These are phyloP conservation scores for Micractinium conductrix DNA, from an alignment of 139 green algal genomes.

Conservation along the genomic window DNA sequence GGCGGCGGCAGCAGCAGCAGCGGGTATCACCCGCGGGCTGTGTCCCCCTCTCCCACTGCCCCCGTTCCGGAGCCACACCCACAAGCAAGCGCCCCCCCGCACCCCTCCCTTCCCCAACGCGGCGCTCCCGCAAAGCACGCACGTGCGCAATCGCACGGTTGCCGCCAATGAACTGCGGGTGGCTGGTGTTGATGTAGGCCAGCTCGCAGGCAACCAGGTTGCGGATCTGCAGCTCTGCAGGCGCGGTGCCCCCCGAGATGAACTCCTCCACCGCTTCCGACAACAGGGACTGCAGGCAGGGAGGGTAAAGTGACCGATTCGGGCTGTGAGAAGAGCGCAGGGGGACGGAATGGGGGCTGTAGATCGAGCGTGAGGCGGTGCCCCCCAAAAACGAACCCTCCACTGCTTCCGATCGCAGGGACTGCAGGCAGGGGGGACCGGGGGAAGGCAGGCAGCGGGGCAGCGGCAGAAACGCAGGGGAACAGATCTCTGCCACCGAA, in stretches of 20 bases:
- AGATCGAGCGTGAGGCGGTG: no score
- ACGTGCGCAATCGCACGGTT: conserved; percentile 73
- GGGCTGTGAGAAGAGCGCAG: background rate
- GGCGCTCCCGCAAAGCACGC: no score
- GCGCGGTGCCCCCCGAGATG: conserved; percentile 69
- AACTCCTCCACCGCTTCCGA: conserved; percentile 76
- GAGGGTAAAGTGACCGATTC: background rate
- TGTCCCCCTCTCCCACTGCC: no score
- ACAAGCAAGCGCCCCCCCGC: no score
- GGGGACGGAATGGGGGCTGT: background rate
- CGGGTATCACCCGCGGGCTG: no score
- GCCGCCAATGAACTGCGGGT: conserved; percentile 91
- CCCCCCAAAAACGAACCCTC: no score
- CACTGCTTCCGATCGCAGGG: no score
- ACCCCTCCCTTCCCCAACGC: no score
- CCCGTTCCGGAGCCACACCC: no score
- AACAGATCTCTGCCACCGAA: background rate
- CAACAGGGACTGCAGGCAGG: conserved; percentile 56
- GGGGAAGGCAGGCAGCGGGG: background rate
- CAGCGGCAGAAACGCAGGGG: background rate
- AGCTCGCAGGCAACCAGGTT: conserved; percentile 88
- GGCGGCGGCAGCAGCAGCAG: no score
- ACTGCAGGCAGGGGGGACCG: background rate
- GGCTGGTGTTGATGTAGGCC: conserved; percentile 97
- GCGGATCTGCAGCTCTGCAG: conserved; percentile 71